These are phyloP conservation scores for Paecilomyces niveus DNA, from an alignment of 2,329 filamentous ascomycete genomes.

Conservation along the genomic window DNA sequence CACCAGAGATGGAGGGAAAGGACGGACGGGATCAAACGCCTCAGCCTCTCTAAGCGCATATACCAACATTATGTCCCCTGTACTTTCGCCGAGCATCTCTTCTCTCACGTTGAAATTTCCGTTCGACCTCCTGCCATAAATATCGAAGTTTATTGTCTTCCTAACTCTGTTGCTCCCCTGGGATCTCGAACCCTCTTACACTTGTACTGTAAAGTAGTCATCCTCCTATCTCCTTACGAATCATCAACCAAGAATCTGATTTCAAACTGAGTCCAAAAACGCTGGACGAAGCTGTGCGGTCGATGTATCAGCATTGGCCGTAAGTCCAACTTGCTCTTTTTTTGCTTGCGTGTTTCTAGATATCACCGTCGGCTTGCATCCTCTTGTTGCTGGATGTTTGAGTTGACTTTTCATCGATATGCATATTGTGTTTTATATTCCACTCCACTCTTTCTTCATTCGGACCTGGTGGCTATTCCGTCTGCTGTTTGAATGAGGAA, in stretches of 20 bases:
- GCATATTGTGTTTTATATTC: neutral
- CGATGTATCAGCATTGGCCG: neutral
- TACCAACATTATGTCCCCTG: neutral
- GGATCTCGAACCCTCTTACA: neutral
- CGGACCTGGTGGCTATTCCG: neutral
- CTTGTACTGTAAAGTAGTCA: slow-evolving; percentile 1
- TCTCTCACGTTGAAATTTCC: slow-evolving; percentile 11
- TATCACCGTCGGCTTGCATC: neutral
- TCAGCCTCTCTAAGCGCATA: slow-evolving; percentile 14
- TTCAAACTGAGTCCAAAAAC: neutral
- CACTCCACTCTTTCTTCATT: neutral
- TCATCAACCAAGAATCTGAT: neutral
- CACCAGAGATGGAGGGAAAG: slow-evolving; percentile 34
- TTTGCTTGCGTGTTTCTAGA: neutral
- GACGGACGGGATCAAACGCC: slow-evolving; percentile 29
- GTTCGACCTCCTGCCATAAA: slow-evolving; percentile 17
- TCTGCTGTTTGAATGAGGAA: neutral
- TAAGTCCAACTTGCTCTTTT: neutral
- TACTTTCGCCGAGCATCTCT: neutral
- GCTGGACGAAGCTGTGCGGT: neutral
- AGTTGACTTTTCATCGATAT: neutral
- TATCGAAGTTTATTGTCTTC: slow-evolving; percentile 13
- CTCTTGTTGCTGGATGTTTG: neutral
- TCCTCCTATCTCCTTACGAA: neutral
- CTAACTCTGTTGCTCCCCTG: neutral